Evolutionary conservation across 805 yeast genomes (phyloP), one percentile per base, ranked within the genome.

Genomic region (Candida nemodendra): DNA sequence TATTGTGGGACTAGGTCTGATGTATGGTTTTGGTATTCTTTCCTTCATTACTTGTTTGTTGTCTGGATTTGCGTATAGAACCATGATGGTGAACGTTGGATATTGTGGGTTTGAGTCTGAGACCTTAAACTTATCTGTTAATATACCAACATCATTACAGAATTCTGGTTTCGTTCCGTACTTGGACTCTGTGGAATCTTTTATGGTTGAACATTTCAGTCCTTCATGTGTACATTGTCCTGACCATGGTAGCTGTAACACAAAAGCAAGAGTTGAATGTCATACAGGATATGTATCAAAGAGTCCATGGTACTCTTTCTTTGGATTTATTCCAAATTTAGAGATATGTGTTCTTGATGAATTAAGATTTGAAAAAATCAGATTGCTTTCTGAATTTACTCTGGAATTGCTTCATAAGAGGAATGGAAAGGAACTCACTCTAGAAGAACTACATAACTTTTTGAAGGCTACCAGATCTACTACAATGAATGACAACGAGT

Each of bases 161-260:
- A 36, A 41, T 7, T 17, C 34, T 1, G 27, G 23, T 1, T 5
- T 47, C 1, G 30, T 44, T n/a, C 52, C 60, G 0, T 51, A 58
- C 31, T 42, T 76, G 18, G 47, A 58, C 3, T 33, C 49, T 8
- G 25, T 71, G 8, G 85, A 83, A 27, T 50, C 59, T 0, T 61
- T 65, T 39, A 55, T 84, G 39, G 75, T 73, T 33, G 40, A 54
- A 0, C 52, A 61, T 27, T 56, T 72, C 34, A 71, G 72, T 33
- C 95, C 95, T 2, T 30, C 48, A 0, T 91, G 99, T 64, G 63
- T 74, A 4, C 75, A 75, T 18, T 91, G 98, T 56, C 97, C 98
- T 2, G 74, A 70, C 3, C 81, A 90, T 62, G 93, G 90, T 0
- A 67, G 76, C 26, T 91, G 98, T 62, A 78, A 71, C 46, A 76